A percentile compares a stretch with the other conserved stretches of the same genome.
Evolutionary conservation across 2,329 filamentous ascomycete species (phyloP).

Genomic region (Aspergillus eucalypticola): DNA sequence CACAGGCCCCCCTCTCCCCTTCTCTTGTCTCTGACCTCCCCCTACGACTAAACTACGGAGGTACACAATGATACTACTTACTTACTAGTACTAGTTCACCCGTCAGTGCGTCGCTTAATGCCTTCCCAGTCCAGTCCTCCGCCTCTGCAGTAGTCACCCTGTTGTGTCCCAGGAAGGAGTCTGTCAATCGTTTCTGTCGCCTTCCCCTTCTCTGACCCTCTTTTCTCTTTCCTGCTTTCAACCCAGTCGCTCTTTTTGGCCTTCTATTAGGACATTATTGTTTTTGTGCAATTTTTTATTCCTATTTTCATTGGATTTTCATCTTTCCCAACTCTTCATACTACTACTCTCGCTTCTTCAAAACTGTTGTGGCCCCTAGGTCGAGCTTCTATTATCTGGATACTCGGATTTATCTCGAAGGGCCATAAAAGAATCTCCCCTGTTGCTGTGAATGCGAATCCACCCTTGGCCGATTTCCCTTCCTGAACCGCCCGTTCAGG

Average conservation of each 20-base stretch:
- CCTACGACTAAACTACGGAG: too few species aligned
- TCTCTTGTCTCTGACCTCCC: too few species aligned
- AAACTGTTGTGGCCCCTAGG: conserved; percentile 4
- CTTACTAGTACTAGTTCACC: background rate
- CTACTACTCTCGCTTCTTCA: background rate
- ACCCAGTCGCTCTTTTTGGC: conserved; percentile 16
- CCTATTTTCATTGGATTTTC: background rate
- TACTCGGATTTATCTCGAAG: too few species aligned
- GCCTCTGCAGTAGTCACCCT: conserved; percentile 1
- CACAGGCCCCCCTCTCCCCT: too few species aligned
- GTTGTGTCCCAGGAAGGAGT: conserved; percentile 4
- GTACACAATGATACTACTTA: background rate
- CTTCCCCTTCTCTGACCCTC: conserved; percentile 14
- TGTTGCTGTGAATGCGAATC: background rate
- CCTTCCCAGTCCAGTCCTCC: background rate
- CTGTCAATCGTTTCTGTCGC: conserved; percentile 4
- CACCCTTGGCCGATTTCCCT: conserved; percentile 7
- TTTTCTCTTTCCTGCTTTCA: conserved; percentile 11
- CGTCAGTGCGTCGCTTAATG: conserved; percentile 13
- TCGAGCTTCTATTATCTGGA: background rate
- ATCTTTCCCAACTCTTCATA: conserved; percentile 3
- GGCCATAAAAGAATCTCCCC: background rate
- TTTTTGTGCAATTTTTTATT: background rate
- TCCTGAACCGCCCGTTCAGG: conserved; percentile 11
- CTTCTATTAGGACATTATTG: conserved; percentile 8